A percentile compares a stretch with the other conserved stretches of the same genome.
Evolutionary conservation across 176 grass and related monocot genomes (phyloP).

Genomic region (Oryza glaberrima): DNA sequence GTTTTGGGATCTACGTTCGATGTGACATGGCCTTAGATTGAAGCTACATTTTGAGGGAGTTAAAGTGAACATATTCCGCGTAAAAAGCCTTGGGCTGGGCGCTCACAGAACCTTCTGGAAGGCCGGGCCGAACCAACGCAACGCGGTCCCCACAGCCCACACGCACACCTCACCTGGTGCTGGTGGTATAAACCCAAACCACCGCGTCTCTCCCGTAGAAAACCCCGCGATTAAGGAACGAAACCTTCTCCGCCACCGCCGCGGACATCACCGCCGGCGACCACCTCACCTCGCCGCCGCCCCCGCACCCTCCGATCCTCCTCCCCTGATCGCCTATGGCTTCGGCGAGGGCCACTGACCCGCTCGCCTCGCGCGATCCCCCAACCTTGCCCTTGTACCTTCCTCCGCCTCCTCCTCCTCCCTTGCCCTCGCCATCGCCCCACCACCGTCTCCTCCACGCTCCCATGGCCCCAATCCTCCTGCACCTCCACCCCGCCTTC

Average conservation of each 20-base stretch:
- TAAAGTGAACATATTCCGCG: too few relatives aligned
- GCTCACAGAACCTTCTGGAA: too few relatives aligned
- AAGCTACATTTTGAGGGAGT: too few relatives aligned
- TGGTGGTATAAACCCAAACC: too few relatives aligned
- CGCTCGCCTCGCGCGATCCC: background rate
- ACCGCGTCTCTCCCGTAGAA: too few relatives aligned
- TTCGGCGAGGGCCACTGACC: background rate
- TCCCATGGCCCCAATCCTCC: background rate
- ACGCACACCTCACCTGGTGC: too few relatives aligned
- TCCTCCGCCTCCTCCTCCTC: slow-evolving; percentile 1
- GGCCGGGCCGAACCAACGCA: too few relatives aligned
- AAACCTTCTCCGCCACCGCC: background rate
- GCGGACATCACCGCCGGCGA: background rate
- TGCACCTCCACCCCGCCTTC: slow-evolving; percentile 37
- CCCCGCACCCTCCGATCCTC: background rate
- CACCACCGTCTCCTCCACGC: background rate
- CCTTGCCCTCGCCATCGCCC: background rate
- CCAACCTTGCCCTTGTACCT: slow-evolving; percentile 42
- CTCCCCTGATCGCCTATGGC: slow-evolving; percentile 12
- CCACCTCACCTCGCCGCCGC: background rate
- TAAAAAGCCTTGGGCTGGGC: too few relatives aligned
- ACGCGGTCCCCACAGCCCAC: too few relatives aligned
- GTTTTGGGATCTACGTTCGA: too few relatives aligned
- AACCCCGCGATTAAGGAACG: too few relatives aligned
- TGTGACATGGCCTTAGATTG: too few relatives aligned